phyloP scores from a whole-genome alignment of 2,329 filamentous ascomycete genomes.

The Ceratocystis alfenasii region DNA sequence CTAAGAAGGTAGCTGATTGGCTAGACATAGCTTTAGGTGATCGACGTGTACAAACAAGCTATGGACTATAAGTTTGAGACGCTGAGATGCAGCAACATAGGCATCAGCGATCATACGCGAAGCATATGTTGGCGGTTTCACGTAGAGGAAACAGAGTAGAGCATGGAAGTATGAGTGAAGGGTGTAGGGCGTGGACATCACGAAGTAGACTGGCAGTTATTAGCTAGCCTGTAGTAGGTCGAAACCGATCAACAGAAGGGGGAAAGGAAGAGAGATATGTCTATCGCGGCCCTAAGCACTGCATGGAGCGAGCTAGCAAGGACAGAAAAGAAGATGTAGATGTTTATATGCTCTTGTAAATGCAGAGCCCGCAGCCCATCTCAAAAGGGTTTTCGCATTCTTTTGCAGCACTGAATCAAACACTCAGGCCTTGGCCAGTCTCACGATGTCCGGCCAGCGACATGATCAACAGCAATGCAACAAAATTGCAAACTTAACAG shows the following conservation, averaged over 20 bases:
- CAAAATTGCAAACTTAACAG: background rate
- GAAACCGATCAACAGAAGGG: too few species aligned
- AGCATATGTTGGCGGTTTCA: slow-evolving; percentile 1
- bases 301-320: too few species aligned
- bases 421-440: background rate
- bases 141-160: background rate
- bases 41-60: background rate
- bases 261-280: too few species aligned
- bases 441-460: background rate
- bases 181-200: background rate
- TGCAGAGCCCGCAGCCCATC: too few species aligned
- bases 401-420: background rate
- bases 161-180: background rate
- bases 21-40: background rate
- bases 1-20: background rate
- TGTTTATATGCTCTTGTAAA: too few species aligned
- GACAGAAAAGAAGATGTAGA: too few species aligned
- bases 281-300: too few species aligned
- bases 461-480: background rate
- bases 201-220: background rate
- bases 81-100: background rate
- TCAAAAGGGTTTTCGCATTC: too few species aligned
- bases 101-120: background rate
- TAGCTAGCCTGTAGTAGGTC: too few species aligned
- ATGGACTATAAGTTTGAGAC: background rate